These are phyloP conservation scores for Cladosporium sp. DNA, from an alignment of 2,329 filamentous ascomycete genomes.

Conservation along the genomic window DNA sequence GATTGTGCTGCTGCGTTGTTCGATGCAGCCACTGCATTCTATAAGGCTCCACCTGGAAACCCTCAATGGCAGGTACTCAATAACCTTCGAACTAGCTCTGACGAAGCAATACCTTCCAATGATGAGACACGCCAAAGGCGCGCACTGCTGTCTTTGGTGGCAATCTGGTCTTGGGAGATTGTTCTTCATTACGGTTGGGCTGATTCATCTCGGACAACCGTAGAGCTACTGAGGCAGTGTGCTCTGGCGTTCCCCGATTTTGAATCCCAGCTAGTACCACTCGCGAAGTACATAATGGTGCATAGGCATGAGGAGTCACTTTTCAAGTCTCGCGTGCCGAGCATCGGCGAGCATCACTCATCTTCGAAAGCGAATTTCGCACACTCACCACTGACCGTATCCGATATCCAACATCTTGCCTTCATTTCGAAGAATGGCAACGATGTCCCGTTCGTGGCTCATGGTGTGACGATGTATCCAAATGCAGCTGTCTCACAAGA, in stretches of 20 bases:
- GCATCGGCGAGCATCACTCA: neutral
- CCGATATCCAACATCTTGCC: neutral
- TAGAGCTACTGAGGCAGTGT: conserved; percentile 5
- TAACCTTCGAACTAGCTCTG: neutral
- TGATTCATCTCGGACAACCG: neutral
- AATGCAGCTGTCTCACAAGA: neutral
- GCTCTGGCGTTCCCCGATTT: conserved; percentile 1
- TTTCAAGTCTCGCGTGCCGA: neutral
- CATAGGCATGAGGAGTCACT: conserved; percentile 3
- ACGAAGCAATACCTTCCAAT: neutral
- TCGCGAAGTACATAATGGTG: neutral
- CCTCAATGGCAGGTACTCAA: neutral
- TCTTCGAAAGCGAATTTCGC: conserved; percentile 1
- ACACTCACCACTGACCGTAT: conserved; percentile 1
- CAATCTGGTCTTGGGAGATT: conserved; percentile 4
- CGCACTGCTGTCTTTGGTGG: neutral
- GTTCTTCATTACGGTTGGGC: conserved; percentile 3
- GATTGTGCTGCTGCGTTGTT: conserved; percentile 4
- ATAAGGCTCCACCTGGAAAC: neutral
- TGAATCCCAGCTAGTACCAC: conserved; percentile 1
- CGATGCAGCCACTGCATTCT: conserved; percentile 1
- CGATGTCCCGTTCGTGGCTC: neutral
- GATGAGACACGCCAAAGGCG: neutral
- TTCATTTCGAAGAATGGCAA: conserved; percentile 1
- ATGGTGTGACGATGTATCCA: neutral